These are phyloP conservation scores for Suhomyces atakaporum DNA, from an alignment of 1,139 yeast species.

Conservation along the genomic window DNA sequence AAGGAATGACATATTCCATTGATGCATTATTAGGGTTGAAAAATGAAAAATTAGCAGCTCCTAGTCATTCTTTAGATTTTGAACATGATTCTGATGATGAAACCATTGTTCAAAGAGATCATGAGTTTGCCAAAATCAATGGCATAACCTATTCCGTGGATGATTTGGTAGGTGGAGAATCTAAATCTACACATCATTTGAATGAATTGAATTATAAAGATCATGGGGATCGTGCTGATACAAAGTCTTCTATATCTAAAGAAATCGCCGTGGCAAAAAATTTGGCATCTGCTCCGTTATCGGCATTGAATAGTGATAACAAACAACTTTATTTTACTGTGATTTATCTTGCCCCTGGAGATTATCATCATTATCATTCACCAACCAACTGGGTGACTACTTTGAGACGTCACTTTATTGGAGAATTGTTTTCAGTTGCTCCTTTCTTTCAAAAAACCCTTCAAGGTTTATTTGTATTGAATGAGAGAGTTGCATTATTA, in stretches of 20 bases:
- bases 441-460: constrained; percentile 92
- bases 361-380: constrained; percentile 95
- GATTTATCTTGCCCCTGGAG: constrained; percentile 96
- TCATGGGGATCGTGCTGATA: constrained; percentile 55
- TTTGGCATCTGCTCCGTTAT: constrained; percentile 41
- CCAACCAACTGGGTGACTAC: constrained; percentile 97
- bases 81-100: constrained; percentile 43
- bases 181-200: constrained; percentile 36
- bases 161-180: constrained; percentile 61
- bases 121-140: constrained; percentile 75
- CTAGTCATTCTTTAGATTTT: constrained; percentile 56
- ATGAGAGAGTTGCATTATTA: constrained; percentile 91
- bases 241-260: constrained; percentile 36
- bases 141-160: constrained; percentile 75
- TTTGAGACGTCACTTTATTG: constrained; percentile 90
- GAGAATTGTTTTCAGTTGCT: constrained; percentile 93
- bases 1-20: constrained; percentile 91
- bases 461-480: constrained; percentile 83
- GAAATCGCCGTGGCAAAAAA: constrained; percentile 47
- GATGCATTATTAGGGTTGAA: constrained; percentile 83
- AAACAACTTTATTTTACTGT: constrained; percentile 85
- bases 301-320: constrained; percentile 31
- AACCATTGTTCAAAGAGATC: constrained; percentile 54
- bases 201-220: constrained; percentile 53
- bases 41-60: constrained; percentile 56